A percentile compares a stretch with the other conserved stretches of the same genome.
phyloP scores from a whole-genome alignment of 2,329 filamentous ascomycete species.

The Simplicillium aogashimaense region DNA sequence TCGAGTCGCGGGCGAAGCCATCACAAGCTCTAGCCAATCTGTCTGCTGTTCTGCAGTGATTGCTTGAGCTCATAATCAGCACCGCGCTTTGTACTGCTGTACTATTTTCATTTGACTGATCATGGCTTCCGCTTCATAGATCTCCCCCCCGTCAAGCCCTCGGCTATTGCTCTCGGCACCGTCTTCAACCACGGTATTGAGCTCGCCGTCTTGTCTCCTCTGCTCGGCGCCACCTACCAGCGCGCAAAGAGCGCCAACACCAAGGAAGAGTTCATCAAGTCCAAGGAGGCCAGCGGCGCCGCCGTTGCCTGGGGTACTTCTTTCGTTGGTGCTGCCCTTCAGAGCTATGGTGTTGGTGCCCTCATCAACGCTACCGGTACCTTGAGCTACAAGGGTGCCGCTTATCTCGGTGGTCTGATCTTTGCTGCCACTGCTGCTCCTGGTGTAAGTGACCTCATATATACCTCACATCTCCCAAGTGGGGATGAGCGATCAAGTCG shows the following conservation, averaged over 20 bases:
- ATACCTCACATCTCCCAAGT: neutral
- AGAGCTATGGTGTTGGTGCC: slow-evolving; percentile 82
- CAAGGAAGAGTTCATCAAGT: slow-evolving; percentile 93
- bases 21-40: no score
- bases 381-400: slow-evolving; percentile 91
- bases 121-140: slow-evolving; percentile 24
- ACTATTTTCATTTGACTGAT: neutral
- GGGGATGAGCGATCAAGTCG: no score
- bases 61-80: no score
- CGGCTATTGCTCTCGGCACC: slow-evolving; percentile 91
- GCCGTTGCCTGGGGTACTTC: slow-evolving; percentile 86
- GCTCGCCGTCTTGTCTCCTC: slow-evolving; percentile 73
- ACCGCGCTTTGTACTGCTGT: neutral
- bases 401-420: slow-evolving; percentile 83
- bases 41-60: no score
- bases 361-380: slow-evolving; percentile 93
- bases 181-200: slow-evolving; percentile 91
- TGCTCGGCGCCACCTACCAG: slow-evolving; percentile 93
- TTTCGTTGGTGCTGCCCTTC: slow-evolving; percentile 76
- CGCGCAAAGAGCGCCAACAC: slow-evolving; percentile 84
- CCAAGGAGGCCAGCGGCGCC: slow-evolving; percentile 82
- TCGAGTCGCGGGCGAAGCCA: no score
- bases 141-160: slow-evolving; percentile 80
- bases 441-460: slow-evolving; percentile 49
- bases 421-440: slow-evolving; percentile 88